phyloP scores from a whole-genome alignment of 805 yeast species.

The Ogataea minuta region DNA sequence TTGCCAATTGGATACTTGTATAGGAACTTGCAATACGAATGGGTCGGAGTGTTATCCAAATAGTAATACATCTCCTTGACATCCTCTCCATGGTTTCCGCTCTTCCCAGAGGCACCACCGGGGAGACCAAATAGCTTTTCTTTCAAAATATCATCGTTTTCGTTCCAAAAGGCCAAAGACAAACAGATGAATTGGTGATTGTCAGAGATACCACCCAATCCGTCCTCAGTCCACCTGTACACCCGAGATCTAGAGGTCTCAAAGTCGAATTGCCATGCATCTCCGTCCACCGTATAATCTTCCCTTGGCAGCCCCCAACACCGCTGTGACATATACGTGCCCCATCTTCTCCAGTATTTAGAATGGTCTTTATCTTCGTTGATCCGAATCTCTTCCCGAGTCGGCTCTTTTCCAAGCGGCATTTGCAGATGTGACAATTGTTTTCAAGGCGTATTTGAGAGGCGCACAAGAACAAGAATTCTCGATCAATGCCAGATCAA shows the following conservation, averaged over 20 bases:
- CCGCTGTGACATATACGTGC: constrained; percentile 84
- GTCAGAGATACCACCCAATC: constrained; percentile 86
- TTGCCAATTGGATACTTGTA: constrained; percentile 89
- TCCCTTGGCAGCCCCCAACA: constrained; percentile 88
- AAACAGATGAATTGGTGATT: constrained; percentile 74
- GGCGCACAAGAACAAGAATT: too few relatives aligned
- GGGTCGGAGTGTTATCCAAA: constrained; percentile 89
- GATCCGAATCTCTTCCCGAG: constrained; percentile 41
- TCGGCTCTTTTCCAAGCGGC: constrained; percentile 21
- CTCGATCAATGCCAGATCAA: not conserved
- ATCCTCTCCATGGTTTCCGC: constrained; percentile 94
- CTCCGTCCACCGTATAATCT: constrained; percentile 82
- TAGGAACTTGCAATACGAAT: constrained; percentile 85
- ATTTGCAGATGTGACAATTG: constrained; percentile 12
- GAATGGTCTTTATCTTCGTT: constrained; percentile 36
- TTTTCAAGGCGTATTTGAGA: not conserved
- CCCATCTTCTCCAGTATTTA: constrained; percentile 85
- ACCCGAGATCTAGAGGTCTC: constrained; percentile 79
- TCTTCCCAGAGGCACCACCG: constrained; percentile 68
- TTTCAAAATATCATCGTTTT: constrained; percentile 77
- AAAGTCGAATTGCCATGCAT: constrained; percentile 90
- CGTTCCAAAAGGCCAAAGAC: constrained; percentile 90
- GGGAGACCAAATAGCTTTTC: constrained; percentile 80
- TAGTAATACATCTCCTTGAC: constrained; percentile 84
- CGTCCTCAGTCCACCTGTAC: constrained; percentile 96